These are phyloP conservation scores for Wickerhamiella cacticola DNA, from an alignment of 805 yeast species.

Conservation along the genomic window DNA sequence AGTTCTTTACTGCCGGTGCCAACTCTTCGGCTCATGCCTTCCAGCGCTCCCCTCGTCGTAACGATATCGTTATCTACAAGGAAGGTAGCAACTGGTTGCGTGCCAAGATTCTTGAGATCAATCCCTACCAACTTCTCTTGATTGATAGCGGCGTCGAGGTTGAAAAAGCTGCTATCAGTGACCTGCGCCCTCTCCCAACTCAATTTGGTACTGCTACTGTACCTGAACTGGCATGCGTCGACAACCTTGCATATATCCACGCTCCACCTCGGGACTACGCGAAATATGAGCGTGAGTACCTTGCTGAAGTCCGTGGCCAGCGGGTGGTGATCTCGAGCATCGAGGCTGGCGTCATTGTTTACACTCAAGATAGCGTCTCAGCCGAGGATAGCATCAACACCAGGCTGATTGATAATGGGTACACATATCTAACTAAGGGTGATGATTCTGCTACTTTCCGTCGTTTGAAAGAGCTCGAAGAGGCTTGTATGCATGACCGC, in stretches of 20 bases:
- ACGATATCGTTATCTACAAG: conserved; percentile 46
- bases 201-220: conserved; percentile 33
- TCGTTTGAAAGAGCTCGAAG: conserved; percentile 35
- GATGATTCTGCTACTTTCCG: conserved; percentile 39
- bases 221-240: conserved; percentile 47
- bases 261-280: conserved; percentile 52
- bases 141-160: conserved; percentile 51
- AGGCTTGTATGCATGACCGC: conserved; percentile 38
- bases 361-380: conserved; percentile 44
- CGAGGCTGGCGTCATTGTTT: conserved; percentile 35
- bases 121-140: conserved; percentile 41
- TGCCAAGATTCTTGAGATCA: conserved; percentile 43
- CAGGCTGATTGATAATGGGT: conserved; percentile 47
- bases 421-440: conserved; percentile 18
- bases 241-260: conserved; percentile 40
- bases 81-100: conserved; percentile 44
- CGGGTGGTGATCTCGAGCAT: conserved; percentile 45
- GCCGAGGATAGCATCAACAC: conserved; percentile 48
- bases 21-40: conserved; percentile 24
- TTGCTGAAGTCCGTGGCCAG: conserved; percentile 44
- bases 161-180: conserved; percentile 31
- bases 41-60: conserved; percentile 34
- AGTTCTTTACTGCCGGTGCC: conserved; percentile 26
- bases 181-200: conserved; percentile 43
- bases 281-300: conserved; percentile 40